Conservation (phyloP, 495 filamentous ascomycete genomes). For the Pseudevernia furfuracea region DNA sequence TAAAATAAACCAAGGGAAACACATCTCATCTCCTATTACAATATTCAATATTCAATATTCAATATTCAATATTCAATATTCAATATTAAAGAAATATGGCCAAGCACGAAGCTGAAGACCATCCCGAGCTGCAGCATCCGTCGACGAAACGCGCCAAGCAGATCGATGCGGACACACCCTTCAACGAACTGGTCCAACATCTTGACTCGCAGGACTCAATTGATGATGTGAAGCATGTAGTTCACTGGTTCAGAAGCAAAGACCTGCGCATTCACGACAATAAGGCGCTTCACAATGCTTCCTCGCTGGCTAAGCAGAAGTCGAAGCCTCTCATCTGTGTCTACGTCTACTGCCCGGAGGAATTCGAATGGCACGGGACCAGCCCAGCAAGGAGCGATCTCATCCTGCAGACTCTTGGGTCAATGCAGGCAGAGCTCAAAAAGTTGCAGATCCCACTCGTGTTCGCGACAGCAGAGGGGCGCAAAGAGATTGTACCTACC, state of each 20-base stretch:
- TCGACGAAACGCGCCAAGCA: constrained; percentile 40
- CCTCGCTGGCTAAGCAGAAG: constrained; percentile 26
- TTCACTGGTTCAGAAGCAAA: constrained; percentile 38
- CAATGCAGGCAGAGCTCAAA: constrained; percentile 35
- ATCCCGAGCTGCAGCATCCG: constrained; percentile 34
- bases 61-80: no score
- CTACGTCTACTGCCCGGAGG: constrained; percentile 33
- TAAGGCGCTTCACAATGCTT: constrained; percentile 33
- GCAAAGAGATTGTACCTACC: constrained; percentile 31
- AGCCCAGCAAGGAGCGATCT: constrained; percentile 37
- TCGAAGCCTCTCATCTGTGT: constrained; percentile 34
- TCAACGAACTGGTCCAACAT: constrained; percentile 24
- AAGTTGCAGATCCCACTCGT: constrained; percentile 36
- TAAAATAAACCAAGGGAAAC: no score
- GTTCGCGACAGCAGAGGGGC: constrained; percentile 29
- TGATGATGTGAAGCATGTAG: constrained; percentile 26
- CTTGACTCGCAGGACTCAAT: constrained; percentile 28
- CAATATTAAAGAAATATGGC: constrained; percentile 16
- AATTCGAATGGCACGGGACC: constrained; percentile 38
- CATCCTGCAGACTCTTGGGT: constrained; percentile 34
- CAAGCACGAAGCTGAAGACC: constrained; percentile 25
- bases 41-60: no score
- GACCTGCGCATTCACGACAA: constrained; percentile 41
- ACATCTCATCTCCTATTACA: no score
- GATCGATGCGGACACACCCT: constrained; percentile 34